Base-by-base conservation (phyloP, 163 green algal genomes). In the Chloroidium sp. region DNA sequence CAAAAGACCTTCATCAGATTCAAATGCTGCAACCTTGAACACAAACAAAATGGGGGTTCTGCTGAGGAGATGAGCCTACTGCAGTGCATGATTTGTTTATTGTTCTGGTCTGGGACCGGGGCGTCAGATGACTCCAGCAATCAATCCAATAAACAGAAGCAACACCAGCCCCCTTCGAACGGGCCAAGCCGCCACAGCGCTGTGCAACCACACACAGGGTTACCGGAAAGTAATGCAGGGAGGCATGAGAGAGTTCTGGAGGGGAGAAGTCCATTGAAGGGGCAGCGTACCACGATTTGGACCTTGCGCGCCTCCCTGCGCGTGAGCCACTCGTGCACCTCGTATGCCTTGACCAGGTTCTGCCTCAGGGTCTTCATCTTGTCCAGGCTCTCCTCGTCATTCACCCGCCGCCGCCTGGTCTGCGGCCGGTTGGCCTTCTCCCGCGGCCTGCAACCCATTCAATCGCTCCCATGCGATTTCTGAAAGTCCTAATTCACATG, bases 341-440 rank as follows among this genome's bases (percentile, higher is more conserved):
- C 86, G 60, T 90, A 82, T 1, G 88, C 89, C 68, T 86, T 86
- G 1, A 84, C 62, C 72, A 97, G 85, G 78, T 96, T 97, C 14
- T 92, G 85, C 58, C 83, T 83, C 6, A 97, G 90, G 78, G 86
- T 84, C 58, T 87, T 81, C 89, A 97, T 82, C 89, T 95, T 96
- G 3, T 97, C 92, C 78, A 95, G 80, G 59, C 86, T 92, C 81
- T 96, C 90, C 6, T 91, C 84, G 78, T 92, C 94, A 85, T 96
- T 96, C 80, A 96, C 93, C 3, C 93, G 84, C 58, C 92, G 88
- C 61, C 95, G 88, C 62, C 95, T 90, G 57, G 94, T 97, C 88
- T 97, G 91, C 10, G 95, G 95, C 64, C 94, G 86, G 85, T 98
- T 91, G n/a, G 91, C 86, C 80, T 92, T 93, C 82, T 98, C 95